A percentile compares a stretch with the other conserved stretches of the same genome.
Conservation (phyloP, 768 basidiomycete genomes). For the Leucocoprinus leucothites region DNA sequence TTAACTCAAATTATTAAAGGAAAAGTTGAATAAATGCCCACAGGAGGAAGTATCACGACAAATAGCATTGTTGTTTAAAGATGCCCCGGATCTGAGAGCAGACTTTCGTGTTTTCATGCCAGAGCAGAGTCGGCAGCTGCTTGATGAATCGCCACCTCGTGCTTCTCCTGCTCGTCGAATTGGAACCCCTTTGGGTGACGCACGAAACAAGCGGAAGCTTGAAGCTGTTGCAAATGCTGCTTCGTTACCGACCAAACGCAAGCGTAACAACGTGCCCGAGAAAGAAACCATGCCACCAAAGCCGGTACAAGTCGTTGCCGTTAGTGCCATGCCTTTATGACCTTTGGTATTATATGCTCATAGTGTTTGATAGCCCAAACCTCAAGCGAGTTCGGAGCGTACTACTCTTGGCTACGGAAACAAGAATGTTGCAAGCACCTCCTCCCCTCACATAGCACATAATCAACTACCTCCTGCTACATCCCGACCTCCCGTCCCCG, state of each 20-base stretch:
- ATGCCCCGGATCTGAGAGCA: conserved; percentile 68
- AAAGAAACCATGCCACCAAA: conserved; percentile 24
- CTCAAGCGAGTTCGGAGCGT: conserved; percentile 7
- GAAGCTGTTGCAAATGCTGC: conserved; percentile 35
- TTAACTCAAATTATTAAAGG: conserved; percentile 10
- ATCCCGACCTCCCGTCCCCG: conserved; percentile 24
- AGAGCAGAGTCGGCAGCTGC: conserved; percentile 46
- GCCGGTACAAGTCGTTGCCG: conserved; percentile 18
- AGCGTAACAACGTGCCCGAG: conserved; percentile 57
- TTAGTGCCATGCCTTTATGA: too few species aligned
- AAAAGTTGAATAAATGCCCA: conserved; percentile 12
- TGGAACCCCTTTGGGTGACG: conserved; percentile 30
- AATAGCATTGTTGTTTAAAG: conserved; percentile 69
- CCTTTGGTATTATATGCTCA: background rate
- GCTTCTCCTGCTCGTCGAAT: conserved; percentile 26
- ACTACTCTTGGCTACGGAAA: conserved; percentile 11
- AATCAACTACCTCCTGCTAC: conserved; percentile 25
- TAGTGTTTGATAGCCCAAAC: conserved; percentile 19
- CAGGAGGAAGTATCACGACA: conserved; percentile 68
- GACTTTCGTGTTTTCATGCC: conserved; percentile 80
- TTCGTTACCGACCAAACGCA: conserved; percentile 64
- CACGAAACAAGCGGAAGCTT: conserved; percentile 43
- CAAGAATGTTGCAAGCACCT: conserved; percentile 21
- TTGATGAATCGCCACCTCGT: conserved; percentile 41
- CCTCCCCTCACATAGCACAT: conserved; percentile 30